Conservation (phyloP, 2,329 filamentous ascomycete genomes). For the Chaetothyriales sp. region DNA sequence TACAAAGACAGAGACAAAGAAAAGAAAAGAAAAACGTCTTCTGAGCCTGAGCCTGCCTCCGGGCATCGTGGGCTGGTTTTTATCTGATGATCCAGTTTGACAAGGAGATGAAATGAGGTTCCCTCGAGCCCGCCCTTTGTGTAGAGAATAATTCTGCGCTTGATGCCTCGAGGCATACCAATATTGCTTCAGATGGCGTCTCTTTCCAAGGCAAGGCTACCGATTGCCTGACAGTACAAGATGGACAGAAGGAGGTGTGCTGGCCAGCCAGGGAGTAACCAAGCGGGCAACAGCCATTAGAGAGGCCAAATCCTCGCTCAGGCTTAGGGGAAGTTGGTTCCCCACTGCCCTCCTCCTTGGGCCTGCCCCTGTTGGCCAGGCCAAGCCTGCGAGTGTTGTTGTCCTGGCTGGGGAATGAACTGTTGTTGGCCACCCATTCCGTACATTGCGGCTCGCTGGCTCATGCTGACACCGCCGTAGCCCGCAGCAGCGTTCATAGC, state of each 20-base stretch:
- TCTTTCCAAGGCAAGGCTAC: no score
- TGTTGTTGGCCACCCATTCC: conserved; percentile 11
- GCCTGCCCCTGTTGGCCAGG: conserved; percentile 9
- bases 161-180: no score
- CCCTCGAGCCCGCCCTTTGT: not conserved
- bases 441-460: conserved; percentile 11
- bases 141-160: no score
- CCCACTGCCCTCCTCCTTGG: conserved; percentile 10
- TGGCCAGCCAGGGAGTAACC: not conserved
- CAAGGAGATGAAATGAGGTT: not conserved
- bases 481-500: conserved; percentile 15
- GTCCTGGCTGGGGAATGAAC: conserved; percentile 14
- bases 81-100: not conserved
- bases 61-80: not conserved
- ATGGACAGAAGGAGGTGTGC: not conserved
- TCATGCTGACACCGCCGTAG: conserved; percentile 12
- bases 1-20: not conserved
- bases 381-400: conserved; percentile 14
- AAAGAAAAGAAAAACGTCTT: not conserved
- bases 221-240: not conserved
- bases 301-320: not conserved
- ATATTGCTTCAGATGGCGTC: no score
- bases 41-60: not conserved
- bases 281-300: not conserved
- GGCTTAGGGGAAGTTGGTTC: not conserved